Base-by-base conservation (phyloP, 805 yeast genomes). In the Teunomyces atbi region DNA sequence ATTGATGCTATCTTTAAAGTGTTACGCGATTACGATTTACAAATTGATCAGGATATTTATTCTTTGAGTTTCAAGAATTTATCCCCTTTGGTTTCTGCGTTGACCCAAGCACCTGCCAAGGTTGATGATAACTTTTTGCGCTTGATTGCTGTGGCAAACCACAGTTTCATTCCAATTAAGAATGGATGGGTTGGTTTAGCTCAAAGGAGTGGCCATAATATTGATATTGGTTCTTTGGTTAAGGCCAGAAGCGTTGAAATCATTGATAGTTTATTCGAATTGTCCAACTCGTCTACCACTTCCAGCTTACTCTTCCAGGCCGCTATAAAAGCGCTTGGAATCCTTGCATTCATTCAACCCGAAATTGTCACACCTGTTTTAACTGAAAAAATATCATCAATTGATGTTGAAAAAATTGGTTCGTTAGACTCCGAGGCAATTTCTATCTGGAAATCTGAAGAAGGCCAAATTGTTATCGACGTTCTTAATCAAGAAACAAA, bases 121-220 rank as follows among this genome's bases (percentile, higher is more conserved):
- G 50, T 54, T 44, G 42, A 47, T 13, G 54, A 58, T 45, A 60
- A 60, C 48, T 58, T 67, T 36, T 39, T 42, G 16, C 50, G 54
- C 26, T 53, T 69, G 19, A 45, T 68, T 29, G 54, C 66, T 7
- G 53, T 61, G 5, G 63, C 74, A 2, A 65, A 66, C 52, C 62
- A 63, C 45, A 30, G 52, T 7, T 44, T 41, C 5, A 51, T 68
- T 52, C 64, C 38, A 47, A 62, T 51, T 66, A 71, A 60, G 66
- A 64, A 77, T 49, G 83, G 85, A 1, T 92, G 98, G 98, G 85
- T 89, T 28, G 86, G 86, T 0, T 64, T 89, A 35, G 82, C 82
- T 30, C 78, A 84, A 55, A 69, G 78, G 39, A 76, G 86, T 6
- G 58, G 65, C 1, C 56, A 76, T 26, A 47, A 45, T 6, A 46